These are phyloP conservation scores for Fusarium torreyae DNA, from an alignment of 2,329 filamentous ascomycete species.

Conservation along the genomic window DNA sequence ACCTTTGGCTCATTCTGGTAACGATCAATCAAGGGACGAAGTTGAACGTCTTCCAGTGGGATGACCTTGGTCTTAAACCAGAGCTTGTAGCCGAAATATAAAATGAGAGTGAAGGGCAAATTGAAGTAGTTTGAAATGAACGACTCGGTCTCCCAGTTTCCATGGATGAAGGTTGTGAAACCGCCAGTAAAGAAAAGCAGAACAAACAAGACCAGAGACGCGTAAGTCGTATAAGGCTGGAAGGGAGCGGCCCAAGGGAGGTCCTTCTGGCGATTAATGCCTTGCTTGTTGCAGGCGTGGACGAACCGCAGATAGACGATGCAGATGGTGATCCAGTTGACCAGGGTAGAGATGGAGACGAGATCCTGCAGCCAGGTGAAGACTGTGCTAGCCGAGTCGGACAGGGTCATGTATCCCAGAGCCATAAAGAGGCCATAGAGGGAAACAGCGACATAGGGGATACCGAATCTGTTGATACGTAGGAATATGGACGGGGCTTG, in stretches of 20 bases:
- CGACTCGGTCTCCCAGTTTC: background rate
- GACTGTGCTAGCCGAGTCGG: slow-evolving; percentile 7
- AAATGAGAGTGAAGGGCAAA: slow-evolving; percentile 2
- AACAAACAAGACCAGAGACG: slow-evolving; percentile 5
- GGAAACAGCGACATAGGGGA: slow-evolving; percentile 9
- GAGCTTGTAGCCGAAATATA: slow-evolving; percentile 5
- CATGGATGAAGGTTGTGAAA: slow-evolving; percentile 9
- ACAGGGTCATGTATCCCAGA: slow-evolving; percentile 11
- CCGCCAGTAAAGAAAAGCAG: slow-evolving; percentile 7
- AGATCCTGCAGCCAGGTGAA: slow-evolving; percentile 22
- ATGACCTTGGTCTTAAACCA: slow-evolving; percentile 15
- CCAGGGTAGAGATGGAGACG: slow-evolving; percentile 5
- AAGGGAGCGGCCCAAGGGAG: slow-evolving; percentile 17
- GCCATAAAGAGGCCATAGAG: slow-evolving; percentile 12
- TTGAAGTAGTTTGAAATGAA: slow-evolving; percentile 16
- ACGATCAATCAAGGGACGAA: background rate
- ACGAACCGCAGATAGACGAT: slow-evolving; percentile 1
- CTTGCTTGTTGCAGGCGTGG: slow-evolving; percentile 3
- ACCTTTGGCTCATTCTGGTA: background rate
- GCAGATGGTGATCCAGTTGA: slow-evolving; percentile 11
- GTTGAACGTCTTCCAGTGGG: background rate
- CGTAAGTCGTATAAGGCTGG: background rate
- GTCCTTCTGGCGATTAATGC: slow-evolving; percentile 3
- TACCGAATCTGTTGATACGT: slow-evolving; percentile 13
- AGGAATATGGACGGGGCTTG: slow-evolving; percentile 9